phyloP scores from a whole-genome alignment of 2,329 filamentous ascomycete genomes.

The Pseudocercospora cruenta region DNA sequence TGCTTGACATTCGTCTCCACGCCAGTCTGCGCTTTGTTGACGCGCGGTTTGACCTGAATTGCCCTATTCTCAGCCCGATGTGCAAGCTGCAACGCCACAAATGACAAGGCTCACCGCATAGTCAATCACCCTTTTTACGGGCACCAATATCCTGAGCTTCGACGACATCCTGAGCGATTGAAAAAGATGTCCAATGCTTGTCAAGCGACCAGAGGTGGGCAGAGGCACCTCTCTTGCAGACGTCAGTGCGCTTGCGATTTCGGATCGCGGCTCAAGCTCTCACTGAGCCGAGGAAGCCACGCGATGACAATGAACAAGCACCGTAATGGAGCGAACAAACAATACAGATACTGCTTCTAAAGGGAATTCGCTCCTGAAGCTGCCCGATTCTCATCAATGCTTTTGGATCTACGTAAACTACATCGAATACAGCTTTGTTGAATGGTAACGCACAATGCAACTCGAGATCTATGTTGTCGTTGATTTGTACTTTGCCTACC shows the following conservation, averaged over 20 bases:
- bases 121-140: constrained; percentile 62
- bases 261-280: constrained; percentile 15
- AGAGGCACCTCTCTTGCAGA: constrained; percentile 7
- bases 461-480: constrained; percentile 27
- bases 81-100: constrained; percentile 6
- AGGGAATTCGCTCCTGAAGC: background rate
- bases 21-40: constrained; percentile 75
- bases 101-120: constrained; percentile 55
- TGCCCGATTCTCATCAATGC: constrained; percentile 22
- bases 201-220: background rate
- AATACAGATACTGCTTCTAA: background rate
- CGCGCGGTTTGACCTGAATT: constrained; percentile 67
- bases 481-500: constrained; percentile 23
- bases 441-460: constrained; percentile 28
- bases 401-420: constrained; percentile 27
- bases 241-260: constrained; percentile 21
- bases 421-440: constrained; percentile 32
- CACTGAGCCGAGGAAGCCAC: constrained; percentile 15
- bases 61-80: constrained; percentile 5
- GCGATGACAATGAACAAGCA: background rate
- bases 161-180: constrained; percentile 43
- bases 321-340: background rate
- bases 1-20: constrained; percentile 96
- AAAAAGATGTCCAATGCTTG: background rate
- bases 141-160: constrained; percentile 58